Evolutionary conservation across 2,329 filamentous ascomycete genomes (phyloP).

Genomic region (Ploettnerulaceae sp.): DNA sequence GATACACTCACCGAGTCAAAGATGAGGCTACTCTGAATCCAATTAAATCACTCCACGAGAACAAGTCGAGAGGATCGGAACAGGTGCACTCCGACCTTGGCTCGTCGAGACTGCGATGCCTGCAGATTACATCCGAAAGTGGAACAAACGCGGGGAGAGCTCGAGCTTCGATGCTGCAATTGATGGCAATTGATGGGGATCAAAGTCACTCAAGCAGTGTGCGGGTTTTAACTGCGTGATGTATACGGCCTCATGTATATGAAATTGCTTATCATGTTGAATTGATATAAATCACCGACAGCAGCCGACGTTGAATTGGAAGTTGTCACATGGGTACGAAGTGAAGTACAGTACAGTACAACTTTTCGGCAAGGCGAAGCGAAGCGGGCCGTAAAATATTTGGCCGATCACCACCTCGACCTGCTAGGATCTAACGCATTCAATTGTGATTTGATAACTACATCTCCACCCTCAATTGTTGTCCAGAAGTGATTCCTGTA

Average conservation of each 20-base stretch:
- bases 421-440: not conserved
- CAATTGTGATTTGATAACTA: not conserved
- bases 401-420: not conserved
- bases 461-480: not conserved
- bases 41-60: no score
- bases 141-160: conserved; percentile 1
- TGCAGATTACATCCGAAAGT: not conserved
- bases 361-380: not conserved
- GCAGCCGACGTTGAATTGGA: not conserved
- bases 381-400: not conserved
- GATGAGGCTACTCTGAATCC: no score
- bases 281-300: not conserved
- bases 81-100: no score
- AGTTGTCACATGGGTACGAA: not conserved
- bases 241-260: not conserved
- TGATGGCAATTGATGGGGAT: not conserved
- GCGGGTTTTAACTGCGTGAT: not conserved
- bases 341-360: no score
- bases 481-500: not conserved
- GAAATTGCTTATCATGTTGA: not conserved
- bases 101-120: not conserved
- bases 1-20: no score
- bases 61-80: not conserved
- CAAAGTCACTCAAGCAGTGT: not conserved
- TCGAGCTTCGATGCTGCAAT: not conserved